These are phyloP conservation scores for Mycena capillaripes DNA, from an alignment of 768 basidiomycete species.

Conservation along the genomic window DNA sequence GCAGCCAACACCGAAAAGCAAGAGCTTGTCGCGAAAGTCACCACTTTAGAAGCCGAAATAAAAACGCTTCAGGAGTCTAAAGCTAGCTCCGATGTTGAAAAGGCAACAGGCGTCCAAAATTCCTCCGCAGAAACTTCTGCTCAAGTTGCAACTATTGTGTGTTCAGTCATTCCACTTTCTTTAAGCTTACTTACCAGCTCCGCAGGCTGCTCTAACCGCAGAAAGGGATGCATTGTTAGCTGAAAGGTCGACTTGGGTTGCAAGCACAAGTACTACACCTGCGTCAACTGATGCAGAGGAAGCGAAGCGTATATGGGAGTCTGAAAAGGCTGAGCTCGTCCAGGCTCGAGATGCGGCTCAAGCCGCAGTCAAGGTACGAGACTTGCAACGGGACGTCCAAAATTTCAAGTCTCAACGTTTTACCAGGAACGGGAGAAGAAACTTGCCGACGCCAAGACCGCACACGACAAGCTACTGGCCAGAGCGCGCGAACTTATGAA, in stretches of 20 bases:
- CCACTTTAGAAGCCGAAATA: conserved; percentile 53
- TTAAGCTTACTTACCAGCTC: conserved; percentile 3
- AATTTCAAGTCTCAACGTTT: conserved; percentile 9
- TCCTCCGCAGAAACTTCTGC: conserved; percentile 44
- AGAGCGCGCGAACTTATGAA: conserved; percentile 68
- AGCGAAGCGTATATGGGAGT: conserved; percentile 62
- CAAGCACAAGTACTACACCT: conserved; percentile 45
- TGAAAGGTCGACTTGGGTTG: conserved; percentile 66
- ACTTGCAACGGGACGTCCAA: background rate
- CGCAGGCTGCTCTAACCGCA: conserved; percentile 64
- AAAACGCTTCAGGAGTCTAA: conserved; percentile 46
- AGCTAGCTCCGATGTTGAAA: conserved; percentile 39
- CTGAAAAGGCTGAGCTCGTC: conserved; percentile 70
- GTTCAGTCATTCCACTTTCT: conserved; percentile 29
- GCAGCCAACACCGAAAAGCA: conserved; percentile 54
- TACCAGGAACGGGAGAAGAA: conserved; percentile 57
- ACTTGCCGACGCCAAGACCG: conserved; percentile 55
- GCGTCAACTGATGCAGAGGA: conserved; percentile 44
- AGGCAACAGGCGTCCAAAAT: conserved; percentile 32
- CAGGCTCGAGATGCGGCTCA: conserved; percentile 74
- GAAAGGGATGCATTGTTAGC: conserved; percentile 75
- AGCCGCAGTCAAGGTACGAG: conserved; percentile 67
- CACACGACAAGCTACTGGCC: conserved; percentile 73
- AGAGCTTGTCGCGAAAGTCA: conserved; percentile 54
- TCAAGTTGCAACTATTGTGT: conserved; percentile 55